Evolutionary conservation across 177 flowering plant species (phyloP).

Genomic region (Vitis hybrid): DNA sequence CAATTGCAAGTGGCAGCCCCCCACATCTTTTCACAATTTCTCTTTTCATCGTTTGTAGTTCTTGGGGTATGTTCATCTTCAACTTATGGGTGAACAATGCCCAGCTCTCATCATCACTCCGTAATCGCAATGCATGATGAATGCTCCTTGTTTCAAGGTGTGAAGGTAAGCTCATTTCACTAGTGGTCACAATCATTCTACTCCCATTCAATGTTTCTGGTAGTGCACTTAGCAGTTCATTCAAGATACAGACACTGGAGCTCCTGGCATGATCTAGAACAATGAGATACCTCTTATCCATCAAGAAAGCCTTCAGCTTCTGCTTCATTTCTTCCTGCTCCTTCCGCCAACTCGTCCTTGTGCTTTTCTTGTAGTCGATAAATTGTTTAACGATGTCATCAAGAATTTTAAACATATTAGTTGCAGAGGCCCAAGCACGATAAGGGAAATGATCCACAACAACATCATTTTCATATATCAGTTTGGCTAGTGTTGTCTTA

Average conservation of each 20-base stretch:
- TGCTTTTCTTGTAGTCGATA: too few relatives aligned
- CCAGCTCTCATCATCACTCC: constrained; percentile 7
- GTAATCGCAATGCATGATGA: not conserved
- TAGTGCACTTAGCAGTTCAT: not conserved
- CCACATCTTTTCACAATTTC: not conserved
- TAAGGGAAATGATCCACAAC: too few relatives aligned
- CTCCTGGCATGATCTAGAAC: not conserved
- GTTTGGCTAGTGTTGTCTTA: too few relatives aligned
- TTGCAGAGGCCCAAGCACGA: too few relatives aligned
- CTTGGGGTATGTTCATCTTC: not conserved
- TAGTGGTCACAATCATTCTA: not conserved
- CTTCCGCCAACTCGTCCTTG: fast-evolving
- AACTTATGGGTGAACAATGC: not conserved
- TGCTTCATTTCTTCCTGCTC: too few relatives aligned
- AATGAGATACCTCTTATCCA: not conserved
- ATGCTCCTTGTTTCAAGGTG: not conserved
- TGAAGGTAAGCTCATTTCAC: not conserved
- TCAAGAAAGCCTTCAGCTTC: not conserved
- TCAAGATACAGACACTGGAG: too few relatives aligned
- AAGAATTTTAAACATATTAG: too few relatives aligned
- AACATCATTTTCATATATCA: too few relatives aligned
- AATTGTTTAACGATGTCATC: too few relatives aligned
- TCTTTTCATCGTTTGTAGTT: not conserved
- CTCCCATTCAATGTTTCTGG: not conserved
- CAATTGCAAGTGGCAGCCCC: not conserved